These are phyloP conservation scores for Sclerotinia sclerotiorum DNA, from an alignment of 2,329 filamentous ascomycete genomes.

Conservation along the genomic window DNA sequence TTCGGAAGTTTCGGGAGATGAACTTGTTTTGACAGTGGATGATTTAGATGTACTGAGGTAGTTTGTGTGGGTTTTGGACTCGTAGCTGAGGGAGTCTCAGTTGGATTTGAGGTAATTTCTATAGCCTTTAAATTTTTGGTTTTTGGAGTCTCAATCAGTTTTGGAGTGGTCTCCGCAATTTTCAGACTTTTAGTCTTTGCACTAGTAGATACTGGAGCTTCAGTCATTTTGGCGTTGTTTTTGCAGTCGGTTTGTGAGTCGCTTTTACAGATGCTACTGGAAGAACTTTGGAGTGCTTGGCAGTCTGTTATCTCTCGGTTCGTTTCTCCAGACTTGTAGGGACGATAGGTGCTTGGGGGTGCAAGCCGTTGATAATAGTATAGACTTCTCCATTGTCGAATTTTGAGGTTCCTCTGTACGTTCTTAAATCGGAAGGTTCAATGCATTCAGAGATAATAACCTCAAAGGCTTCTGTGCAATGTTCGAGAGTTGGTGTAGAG, in stretches of 20 bases:
- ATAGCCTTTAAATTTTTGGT: not conserved
- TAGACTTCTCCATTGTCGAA: constrained; percentile 7
- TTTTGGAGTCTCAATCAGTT: not conserved
- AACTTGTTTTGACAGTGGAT: not conserved
- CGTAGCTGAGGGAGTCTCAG: not conserved
- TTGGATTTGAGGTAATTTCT: not conserved
- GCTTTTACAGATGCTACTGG: not conserved
- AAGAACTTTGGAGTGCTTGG: not conserved
- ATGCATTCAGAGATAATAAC: not conserved
- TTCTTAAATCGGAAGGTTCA: not conserved
- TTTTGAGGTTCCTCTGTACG: not conserved
- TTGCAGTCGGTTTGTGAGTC: not conserved
- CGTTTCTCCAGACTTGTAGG: not conserved
- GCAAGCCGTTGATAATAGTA: not conserved
- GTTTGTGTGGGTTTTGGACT: not conserved
- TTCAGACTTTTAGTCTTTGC: not conserved
- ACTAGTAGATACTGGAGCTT: not conserved
- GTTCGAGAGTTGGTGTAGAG: not conserved
- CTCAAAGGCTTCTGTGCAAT: not conserved
- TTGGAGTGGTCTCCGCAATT: not conserved
- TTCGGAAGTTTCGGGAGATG: not conserved
- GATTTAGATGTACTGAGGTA: not conserved
- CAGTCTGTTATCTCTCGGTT: not conserved
- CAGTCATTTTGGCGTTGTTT: not conserved
- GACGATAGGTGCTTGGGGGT: not conserved